A percentile compares a stretch with the other conserved stretches of the same genome.
phyloP scores from a whole-genome alignment of 106 monocot species.

The Dioscorea zingiberensis region DNA sequence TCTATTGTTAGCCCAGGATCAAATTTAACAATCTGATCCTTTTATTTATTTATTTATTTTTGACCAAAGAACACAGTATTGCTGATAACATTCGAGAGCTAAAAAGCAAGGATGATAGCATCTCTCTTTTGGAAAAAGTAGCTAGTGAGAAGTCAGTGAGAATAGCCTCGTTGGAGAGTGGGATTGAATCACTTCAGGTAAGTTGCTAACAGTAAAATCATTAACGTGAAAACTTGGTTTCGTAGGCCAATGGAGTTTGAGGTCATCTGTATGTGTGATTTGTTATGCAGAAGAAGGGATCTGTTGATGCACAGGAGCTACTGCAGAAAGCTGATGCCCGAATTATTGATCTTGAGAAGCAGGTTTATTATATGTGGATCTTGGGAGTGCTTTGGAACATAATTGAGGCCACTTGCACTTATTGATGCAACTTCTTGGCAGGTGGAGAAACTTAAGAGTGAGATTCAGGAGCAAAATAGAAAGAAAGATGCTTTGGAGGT shows the following conservation, averaged over 20 bases:
- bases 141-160: slow-evolving; percentile 16
- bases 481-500: slow-evolving; percentile 14
- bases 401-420: no score
- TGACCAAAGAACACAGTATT: slow-evolving; percentile 16
- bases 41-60: not conserved
- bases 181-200: slow-evolving; percentile 21
- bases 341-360: not conserved
- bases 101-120: slow-evolving; percentile 14
- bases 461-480: slow-evolving; percentile 1
- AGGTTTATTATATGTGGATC: not conserved
- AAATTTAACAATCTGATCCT: no score
- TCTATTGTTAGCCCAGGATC: no score
- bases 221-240: not conserved
- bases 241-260: not conserved
- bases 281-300: not conserved
- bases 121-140: slow-evolving; percentile 7
- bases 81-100: slow-evolving; percentile 12
- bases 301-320: not conserved
- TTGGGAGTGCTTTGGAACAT: no score
- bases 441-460: slow-evolving; percentile 8
- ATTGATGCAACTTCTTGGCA: not conserved
- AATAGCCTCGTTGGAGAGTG: slow-evolving; percentile 8
- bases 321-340: not conserved
- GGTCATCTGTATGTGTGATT: not conserved
- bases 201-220: not conserved